Conservation (phyloP, 2,329 filamentous ascomycete genomes). For the Alternaria sp. region DNA sequence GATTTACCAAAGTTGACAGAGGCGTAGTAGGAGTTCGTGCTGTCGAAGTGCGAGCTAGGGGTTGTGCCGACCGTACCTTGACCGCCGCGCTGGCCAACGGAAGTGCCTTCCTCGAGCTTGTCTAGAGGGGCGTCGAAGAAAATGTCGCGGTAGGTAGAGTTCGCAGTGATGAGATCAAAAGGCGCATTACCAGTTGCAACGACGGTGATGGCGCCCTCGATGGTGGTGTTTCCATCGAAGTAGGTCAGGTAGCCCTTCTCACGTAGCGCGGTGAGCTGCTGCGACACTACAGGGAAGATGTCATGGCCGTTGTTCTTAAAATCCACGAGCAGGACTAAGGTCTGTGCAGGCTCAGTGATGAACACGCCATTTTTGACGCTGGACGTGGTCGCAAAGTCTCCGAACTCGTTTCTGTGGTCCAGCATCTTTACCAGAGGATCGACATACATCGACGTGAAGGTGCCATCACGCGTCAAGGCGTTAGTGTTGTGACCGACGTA, state of each 20-base stretch:
- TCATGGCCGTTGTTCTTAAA: conserved; percentile 54
- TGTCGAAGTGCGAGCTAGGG: conserved; percentile 49
- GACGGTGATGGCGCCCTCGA: conserved; percentile 59
- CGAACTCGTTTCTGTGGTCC: conserved; percentile 58
- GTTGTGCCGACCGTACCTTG: conserved; percentile 59
- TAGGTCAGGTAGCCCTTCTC: conserved; percentile 61
- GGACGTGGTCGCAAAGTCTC: conserved; percentile 41
- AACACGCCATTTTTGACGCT: conserved; percentile 59
- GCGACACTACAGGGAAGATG: conserved; percentile 49
- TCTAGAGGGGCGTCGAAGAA: conserved; percentile 64
- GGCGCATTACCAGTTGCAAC: conserved; percentile 65
- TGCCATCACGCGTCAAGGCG: conserved; percentile 57
- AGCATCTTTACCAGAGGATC: conserved; percentile 61
- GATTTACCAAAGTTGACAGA: conserved; percentile 64
- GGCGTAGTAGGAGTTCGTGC: conserved; percentile 72
- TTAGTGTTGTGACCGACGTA: conserved; percentile 64
- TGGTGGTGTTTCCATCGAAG: conserved; percentile 57
- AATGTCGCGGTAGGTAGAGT: conserved; percentile 61
- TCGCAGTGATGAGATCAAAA: conserved; percentile 57
- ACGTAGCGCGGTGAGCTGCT: conserved; percentile 59
- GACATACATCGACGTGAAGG: conserved; percentile 62
- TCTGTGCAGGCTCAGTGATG: conserved; percentile 58
- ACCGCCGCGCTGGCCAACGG: conserved; percentile 30
- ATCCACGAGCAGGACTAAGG: conserved; percentile 63
- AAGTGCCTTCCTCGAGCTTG: conserved; percentile 44